These are phyloP conservation scores for Daldinia eschscholtzii DNA, from an alignment of 2,329 filamentous ascomycete species.

Conservation along the genomic window DNA sequence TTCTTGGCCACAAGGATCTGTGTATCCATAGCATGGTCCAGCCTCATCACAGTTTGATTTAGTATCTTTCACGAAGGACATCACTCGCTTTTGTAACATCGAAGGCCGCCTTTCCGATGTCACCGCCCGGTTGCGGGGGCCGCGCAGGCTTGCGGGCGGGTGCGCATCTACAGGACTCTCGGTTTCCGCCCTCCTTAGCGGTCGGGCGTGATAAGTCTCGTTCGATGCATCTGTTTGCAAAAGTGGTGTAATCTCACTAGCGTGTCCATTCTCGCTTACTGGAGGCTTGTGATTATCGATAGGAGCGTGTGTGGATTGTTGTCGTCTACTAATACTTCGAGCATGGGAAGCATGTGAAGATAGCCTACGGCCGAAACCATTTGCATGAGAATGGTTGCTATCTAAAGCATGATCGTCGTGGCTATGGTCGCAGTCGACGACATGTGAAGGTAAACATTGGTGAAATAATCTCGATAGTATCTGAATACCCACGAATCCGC, in stretches of 20 bases:
- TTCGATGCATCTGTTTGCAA: constrained; percentile 51
- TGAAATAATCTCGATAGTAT: constrained; percentile 79
- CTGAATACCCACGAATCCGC: constrained; percentile 81
- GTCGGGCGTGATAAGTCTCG: constrained; percentile 46
- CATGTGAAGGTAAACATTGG: constrained; percentile 79
- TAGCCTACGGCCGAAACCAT: constrained; percentile 42
- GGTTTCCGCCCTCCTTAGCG: constrained; percentile 50
- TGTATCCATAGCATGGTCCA: constrained; percentile 73
- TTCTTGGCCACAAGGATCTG: constrained; percentile 74
- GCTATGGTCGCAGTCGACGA: constrained; percentile 83
- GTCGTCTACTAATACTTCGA: constrained; percentile 44
- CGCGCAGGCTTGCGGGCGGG: constrained; percentile 21
- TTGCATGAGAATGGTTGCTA: constrained; percentile 48
- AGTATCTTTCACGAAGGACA: constrained; percentile 75
- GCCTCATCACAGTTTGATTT: constrained; percentile 72
- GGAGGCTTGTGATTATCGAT: constrained; percentile 30
- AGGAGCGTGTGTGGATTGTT: constrained; percentile 31
- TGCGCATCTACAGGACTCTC: constrained; percentile 41
- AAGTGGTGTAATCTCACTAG: constrained; percentile 64
- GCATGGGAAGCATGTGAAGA: constrained; percentile 48
- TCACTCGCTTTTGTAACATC: constrained; percentile 68
- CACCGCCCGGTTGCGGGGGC: constrained; percentile 47
- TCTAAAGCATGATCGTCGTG: constrained; percentile 67
- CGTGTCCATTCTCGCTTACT: constrained; percentile 39
- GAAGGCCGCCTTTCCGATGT: constrained; percentile 63